Percentiles rank a stretch among this genome's conserved stretches.
Evolutionary conservation across 2,329 filamentous ascomycete genomes (phyloP).

Genomic region (Ceratocystis albifundus): DNA sequence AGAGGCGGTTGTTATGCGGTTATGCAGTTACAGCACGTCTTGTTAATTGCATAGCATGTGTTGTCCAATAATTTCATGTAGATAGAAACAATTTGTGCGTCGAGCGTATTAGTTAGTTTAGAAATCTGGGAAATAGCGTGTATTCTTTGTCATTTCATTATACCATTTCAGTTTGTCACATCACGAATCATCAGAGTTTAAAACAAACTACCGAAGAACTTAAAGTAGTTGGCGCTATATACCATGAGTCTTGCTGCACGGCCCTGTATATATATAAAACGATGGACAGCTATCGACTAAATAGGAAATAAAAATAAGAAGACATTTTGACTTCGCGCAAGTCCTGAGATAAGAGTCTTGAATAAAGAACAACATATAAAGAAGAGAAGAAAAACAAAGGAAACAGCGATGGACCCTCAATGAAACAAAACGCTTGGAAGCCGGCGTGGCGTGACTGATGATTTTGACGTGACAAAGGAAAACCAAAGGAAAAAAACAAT

Average conservation of each 20-base stretch:
- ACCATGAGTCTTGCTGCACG: not conserved
- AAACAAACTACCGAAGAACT: not conserved
- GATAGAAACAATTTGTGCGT: no score
- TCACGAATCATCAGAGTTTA: not conserved
- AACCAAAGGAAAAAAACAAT: not conserved
- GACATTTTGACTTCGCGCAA: conserved; percentile 6
- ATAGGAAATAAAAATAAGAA: not conserved
- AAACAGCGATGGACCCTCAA: not conserved
- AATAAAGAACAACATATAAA: not conserved
- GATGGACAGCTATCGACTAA: not conserved
- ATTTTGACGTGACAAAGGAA: conserved; percentile 9
- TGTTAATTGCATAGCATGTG: no score
- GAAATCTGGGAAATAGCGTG: not conserved
- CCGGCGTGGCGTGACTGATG: not conserved
- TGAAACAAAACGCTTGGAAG: not conserved
- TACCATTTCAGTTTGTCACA: not conserved
- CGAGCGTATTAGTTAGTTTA: no score
- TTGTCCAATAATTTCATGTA: no score
- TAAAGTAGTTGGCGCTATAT: not conserved
- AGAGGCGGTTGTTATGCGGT: not conserved
- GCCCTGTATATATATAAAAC: not conserved
- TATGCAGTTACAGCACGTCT: no score
- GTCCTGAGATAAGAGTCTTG: conserved; percentile 2
- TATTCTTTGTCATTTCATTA: not conserved
- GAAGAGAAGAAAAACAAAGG: not conserved